Base-by-base conservation (phyloP, 192 early-diverging fungal genomes). In the Coemansia sp. region DNA sequence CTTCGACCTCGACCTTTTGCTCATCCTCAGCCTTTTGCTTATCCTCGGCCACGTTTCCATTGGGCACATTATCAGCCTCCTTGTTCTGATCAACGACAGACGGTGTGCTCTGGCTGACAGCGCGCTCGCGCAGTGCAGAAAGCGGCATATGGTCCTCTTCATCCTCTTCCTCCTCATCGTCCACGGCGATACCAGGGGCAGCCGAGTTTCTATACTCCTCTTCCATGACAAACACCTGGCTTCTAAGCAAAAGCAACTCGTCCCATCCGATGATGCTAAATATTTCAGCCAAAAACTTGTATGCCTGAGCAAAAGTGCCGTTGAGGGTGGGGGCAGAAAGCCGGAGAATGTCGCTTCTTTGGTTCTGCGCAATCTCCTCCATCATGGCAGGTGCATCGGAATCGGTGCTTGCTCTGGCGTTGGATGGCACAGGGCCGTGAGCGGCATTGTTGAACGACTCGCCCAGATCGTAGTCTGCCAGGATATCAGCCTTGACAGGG, bases 141-240 rank as follows among this genome's bases (percentile, higher is more conserved):
- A 73, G 46, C 10, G 70, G 70, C 7, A 73, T 9, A 29, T 61
- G 50, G 28, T 71, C 68, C 14, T 71, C 63, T 0, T 60, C 57
- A 0, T 68, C 60, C 8, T 53, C 63, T 1, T 62, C 55, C 0
- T 58, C 51, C 56, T 75, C 65, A 19, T 75, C 66, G 20, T 75
- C 64, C 10, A 60, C 56, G 0, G 64, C 64, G 7, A 30, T 38
- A 27, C 42, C 68, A 11, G 64, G 64, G 2, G 42, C 35, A 4
- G 48, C 53, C 4, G 65, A 64, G 80, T 80, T 57, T 70, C 85
- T 69, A 60, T 99, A 99, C 64, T 99, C 97, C 52, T 98, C 97
- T 40, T 99, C 97, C 97, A 99, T 99, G 5, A 99, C 95, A 80
- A 99, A 99, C 8, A 93, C 95, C 36, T 71, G 60, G 14, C 91